phyloP scores from a whole-genome alignment of 352 stramenopile species.

The Pythium phragmitis region DNA sequence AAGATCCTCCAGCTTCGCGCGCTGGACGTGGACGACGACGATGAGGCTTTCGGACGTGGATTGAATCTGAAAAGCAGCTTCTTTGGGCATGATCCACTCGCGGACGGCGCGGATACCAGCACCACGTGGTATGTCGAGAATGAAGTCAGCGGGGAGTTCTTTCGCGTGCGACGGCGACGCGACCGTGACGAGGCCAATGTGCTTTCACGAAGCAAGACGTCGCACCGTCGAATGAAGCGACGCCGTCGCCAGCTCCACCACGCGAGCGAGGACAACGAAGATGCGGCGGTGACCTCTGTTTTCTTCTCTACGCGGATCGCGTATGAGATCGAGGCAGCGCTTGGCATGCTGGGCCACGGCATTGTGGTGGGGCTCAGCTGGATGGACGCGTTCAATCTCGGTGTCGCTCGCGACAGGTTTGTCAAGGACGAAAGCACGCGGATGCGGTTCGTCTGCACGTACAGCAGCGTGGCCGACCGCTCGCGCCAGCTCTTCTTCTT shows the following conservation, averaged over 20 bases:
- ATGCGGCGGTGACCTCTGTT: background rate
- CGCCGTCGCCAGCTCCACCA: background rate
- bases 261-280: background rate
- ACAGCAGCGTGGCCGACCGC: conserved; percentile 52
- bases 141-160: conserved; percentile 62
- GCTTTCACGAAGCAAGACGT: background rate
- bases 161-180: conserved; percentile 31
- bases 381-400: conserved; percentile 63
- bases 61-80: conserved; percentile 8
- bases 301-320: conserved; percentile 12
- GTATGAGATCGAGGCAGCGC: conserved; percentile 37
- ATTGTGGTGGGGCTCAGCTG: conserved; percentile 60
- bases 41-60: background rate
- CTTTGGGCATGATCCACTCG: conserved; percentile 6
- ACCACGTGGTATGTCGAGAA: conserved; percentile 41
- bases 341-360: conserved; percentile 49
- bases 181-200: conserved; percentile 4
- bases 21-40: conserved; percentile 16
- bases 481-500: conserved; percentile 63
- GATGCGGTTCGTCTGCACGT: conserved; percentile 44
- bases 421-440: conserved; percentile 13
- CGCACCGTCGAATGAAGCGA: conserved; percentile 11
- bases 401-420: conserved; percentile 18
- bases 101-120: background rate
- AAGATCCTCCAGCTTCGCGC: conserved; percentile 24